Conservation (phyloP, 2,329 filamentous ascomycete species). For the Penicillium sp. region DNA sequence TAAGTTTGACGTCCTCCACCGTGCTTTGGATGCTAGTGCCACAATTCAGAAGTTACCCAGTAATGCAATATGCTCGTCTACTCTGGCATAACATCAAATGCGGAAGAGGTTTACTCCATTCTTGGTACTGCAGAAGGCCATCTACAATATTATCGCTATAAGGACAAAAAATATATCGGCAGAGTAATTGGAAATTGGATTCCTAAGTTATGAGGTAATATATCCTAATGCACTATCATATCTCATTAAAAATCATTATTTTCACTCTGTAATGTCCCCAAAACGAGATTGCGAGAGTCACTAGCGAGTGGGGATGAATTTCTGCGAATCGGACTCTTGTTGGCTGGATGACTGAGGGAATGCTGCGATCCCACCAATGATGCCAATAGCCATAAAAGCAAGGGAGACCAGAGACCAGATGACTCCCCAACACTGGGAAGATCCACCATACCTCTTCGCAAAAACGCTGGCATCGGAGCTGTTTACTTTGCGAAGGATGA, state of each 20-base stretch:
- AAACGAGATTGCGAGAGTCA: no score
- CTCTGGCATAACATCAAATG: no score
- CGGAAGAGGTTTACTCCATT: no score
- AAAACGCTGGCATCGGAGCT: slow-evolving; percentile 77
- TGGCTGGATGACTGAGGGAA: slow-evolving; percentile 69
- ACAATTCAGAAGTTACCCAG: no score
- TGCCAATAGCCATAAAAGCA: slow-evolving; percentile 68
- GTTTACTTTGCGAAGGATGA: slow-evolving; percentile 78
- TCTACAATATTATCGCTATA: neutral
- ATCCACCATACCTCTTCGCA: slow-evolving; percentile 73
- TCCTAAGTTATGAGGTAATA: neutral
- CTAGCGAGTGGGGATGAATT: slow-evolving; percentile 56
- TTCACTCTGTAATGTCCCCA: neutral
- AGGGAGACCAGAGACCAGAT: slow-evolving; percentile 74
- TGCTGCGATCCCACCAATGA: slow-evolving; percentile 72
- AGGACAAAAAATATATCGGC: neutral
- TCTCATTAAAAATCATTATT: slow-evolving; percentile 4
- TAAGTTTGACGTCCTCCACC: no score
- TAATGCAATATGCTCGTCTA: no score
- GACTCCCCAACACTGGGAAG: slow-evolving; percentile 76
- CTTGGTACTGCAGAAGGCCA: neutral
- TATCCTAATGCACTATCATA: neutral
- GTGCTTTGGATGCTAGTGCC: no score
- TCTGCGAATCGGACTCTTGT: slow-evolving; percentile 66
- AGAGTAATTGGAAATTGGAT: neutral